A percentile compares a stretch with the other conserved stretches of the same genome.
These are phyloP conservation scores for Colletotrichum sp. DNA, from an alignment of 2,329 filamentous ascomycete species.

Conservation along the genomic window DNA sequence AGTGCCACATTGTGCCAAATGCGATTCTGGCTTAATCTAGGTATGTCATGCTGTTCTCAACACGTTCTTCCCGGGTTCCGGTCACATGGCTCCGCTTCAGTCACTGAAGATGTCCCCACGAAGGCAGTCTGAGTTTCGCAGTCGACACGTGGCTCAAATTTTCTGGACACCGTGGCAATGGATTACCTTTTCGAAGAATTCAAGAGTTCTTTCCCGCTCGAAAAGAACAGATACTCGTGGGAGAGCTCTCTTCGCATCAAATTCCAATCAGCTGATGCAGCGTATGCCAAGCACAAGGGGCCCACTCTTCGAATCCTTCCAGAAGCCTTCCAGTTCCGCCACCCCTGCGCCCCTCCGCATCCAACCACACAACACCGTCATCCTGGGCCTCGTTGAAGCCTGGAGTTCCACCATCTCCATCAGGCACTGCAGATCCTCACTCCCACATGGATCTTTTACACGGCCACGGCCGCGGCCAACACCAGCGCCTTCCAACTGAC, in stretches of 20 bases:
- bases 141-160: not conserved
- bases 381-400: not conserved
- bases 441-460: not conserved
- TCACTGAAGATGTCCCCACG: not conserved
- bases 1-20: not conserved
- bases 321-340: conserved; percentile 17
- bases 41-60: not conserved
- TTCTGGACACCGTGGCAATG: not conserved
- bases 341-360: not conserved
- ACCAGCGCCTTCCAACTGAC: not conserved
- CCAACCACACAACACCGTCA: not conserved
- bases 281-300: not conserved
- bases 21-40: not conserved
- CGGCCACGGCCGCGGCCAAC: not conserved
- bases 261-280: not conserved
- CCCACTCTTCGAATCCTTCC: conserved; percentile 8
- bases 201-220: not conserved
- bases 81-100: not conserved
- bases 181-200: not conserved
- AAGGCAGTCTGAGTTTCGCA: not conserved
- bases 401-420: not conserved
- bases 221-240: not conserved
- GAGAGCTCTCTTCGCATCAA: not conserved
- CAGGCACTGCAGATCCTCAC: not conserved
- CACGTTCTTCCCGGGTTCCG: not conserved